A percentile compares a stretch with the other conserved stretches of the same genome.
Evolutionary conservation across 2,329 filamentous ascomycete genomes (phyloP).

Genomic region (Sarocladiaceae sp.): DNA sequence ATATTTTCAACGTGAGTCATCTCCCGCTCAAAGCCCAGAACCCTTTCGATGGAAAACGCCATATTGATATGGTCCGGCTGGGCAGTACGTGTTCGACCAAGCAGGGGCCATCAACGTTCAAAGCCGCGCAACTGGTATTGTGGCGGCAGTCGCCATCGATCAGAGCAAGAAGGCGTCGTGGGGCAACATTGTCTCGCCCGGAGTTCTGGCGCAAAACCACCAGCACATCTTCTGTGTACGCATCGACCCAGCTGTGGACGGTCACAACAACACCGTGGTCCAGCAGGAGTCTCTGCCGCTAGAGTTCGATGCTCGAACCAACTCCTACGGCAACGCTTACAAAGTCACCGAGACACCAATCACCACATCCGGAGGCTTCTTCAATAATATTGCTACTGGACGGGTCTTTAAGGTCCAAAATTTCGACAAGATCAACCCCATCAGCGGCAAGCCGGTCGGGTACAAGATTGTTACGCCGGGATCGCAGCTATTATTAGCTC

Average conservation of each 20-base stretch:
- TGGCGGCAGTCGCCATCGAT: conserved; percentile 40
- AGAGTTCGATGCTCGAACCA: conserved; percentile 34
- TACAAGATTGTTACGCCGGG: conserved; percentile 41
- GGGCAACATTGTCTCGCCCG: conserved; percentile 57
- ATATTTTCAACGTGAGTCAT: conserved; percentile 26
- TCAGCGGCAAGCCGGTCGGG: conserved; percentile 40
- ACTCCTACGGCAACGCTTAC: conserved; percentile 45
- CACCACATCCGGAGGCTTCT: conserved; percentile 39
- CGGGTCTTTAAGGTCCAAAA: conserved; percentile 49
- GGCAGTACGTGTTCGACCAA: conserved; percentile 45
- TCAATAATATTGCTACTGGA: conserved; percentile 45
- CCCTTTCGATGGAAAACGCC: neutral
- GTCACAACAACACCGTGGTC: conserved; percentile 50
- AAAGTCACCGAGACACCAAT: conserved; percentile 40
- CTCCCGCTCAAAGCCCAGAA: neutral
- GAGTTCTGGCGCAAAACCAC: conserved; percentile 60
- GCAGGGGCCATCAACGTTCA: conserved; percentile 35
- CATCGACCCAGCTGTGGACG: conserved; percentile 60
- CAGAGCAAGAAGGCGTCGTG: conserved; percentile 51
- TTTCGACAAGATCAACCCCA: conserved; percentile 33
- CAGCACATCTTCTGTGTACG: conserved; percentile 63
- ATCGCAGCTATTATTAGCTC: conserved; percentile 35
- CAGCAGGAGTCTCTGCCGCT: conserved; percentile 38
- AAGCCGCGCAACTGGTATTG: conserved; percentile 37
- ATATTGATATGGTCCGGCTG: no score